Percentiles rank a stretch among this genome's conserved stretches.
phyloP scores from a whole-genome alignment of 371 early-diverging fungal genomes.

The Rhizoclosmatium hyalinum region DNA sequence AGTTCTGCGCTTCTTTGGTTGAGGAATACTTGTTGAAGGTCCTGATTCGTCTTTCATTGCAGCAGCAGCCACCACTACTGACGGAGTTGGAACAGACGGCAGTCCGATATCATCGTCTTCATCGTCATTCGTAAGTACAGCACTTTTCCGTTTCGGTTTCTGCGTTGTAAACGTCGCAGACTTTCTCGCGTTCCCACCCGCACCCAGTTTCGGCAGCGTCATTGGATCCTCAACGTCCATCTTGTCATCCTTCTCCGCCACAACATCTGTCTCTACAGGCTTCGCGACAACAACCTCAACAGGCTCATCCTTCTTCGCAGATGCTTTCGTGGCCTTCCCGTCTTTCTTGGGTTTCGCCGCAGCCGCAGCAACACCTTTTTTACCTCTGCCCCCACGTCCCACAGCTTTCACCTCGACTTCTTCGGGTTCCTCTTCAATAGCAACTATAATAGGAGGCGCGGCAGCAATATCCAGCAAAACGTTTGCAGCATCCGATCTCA shows the following conservation, averaged over 20 bases:
- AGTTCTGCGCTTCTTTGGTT: slow-evolving; percentile 11
- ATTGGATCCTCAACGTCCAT: neutral
- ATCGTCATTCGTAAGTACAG: neutral
- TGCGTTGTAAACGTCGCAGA: neutral
- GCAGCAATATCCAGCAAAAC: no score
- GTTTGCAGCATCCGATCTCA: no score
- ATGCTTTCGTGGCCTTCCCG: neutral
- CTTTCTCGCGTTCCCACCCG: neutral
- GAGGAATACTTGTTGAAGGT: neutral
- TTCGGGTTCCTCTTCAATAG: neutral
- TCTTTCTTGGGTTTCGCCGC: neutral
- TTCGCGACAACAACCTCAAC: no score
- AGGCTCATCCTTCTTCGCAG: no score
- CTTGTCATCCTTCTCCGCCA: neutral
- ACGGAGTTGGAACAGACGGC: neutral
- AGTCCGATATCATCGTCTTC: slow-evolving; percentile 4
- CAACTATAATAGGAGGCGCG: no score
- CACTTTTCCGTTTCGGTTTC: neutral
- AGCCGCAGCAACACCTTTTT: neutral
- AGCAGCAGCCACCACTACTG: neutral
- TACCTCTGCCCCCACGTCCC: neutral
- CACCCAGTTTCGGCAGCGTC: neutral
- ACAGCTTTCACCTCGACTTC: neutral
- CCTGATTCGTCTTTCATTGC: neutral
- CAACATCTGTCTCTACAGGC: no score